Conservation (phyloP, 192 early-diverging fungal genomes). For the Cetraspora pellucida region DNA sequence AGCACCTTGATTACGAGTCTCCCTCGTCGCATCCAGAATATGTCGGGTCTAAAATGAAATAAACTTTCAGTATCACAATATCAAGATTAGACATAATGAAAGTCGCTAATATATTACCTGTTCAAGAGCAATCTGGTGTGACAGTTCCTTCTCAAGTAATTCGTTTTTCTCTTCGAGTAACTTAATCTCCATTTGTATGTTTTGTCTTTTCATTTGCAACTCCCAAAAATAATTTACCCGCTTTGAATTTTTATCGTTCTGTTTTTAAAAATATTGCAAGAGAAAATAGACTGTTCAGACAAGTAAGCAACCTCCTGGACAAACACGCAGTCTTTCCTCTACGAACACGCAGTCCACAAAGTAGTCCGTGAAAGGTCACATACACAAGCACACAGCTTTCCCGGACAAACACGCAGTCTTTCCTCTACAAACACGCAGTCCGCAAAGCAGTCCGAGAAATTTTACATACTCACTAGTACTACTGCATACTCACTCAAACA, state of each 20-base stretch:
- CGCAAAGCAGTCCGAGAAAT: constrained; percentile 23
- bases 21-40: constrained; percentile 5
- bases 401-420: constrained; percentile 26
- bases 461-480: neutral
- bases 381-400: neutral
- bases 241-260: constrained; percentile 28
- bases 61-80: constrained; percentile 27
- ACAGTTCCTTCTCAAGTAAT: constrained; percentile 20
- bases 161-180: constrained; percentile 19
- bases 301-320: constrained; percentile 25
- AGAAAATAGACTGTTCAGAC: constrained; percentile 2
- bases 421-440: constrained; percentile 13
- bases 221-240: constrained; percentile 25
- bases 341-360: constrained; percentile 22
- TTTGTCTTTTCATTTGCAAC: constrained; percentile 19
- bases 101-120: constrained; percentile 8
- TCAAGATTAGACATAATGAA: constrained; percentile 18
- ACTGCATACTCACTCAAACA: constrained; percentile 8
- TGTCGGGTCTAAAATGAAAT: constrained; percentile 26
- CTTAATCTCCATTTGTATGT: constrained; percentile 5
- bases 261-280: constrained; percentile 5
- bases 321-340: constrained; percentile 25
- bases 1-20: constrained; percentile 18
- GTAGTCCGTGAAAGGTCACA: constrained; percentile 15
- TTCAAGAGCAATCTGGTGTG: constrained; percentile 8